Evolutionary conservation across 176 grass and related monocot genomes (phyloP), one percentile per base, ranked within the genome.

Genomic region (Oryza brachyantha): DNA sequence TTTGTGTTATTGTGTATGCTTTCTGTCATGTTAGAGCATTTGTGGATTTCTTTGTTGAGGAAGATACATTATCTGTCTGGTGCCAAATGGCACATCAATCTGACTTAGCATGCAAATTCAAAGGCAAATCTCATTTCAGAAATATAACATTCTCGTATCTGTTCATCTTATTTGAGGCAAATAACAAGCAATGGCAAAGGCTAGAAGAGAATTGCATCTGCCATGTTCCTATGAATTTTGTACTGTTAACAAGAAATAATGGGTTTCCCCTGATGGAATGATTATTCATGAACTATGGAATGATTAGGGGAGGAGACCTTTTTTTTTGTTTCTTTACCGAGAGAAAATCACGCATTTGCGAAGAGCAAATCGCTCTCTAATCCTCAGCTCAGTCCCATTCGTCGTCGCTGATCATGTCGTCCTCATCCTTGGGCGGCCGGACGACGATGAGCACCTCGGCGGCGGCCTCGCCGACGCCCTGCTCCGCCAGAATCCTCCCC

Each of bases 351-450:
- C 39, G 16, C 48, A 22, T 63, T 19, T 43, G 46, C 26, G 10
- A 41, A 41, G 4, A 41, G 39, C 70, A 89, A 76, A 87, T 63
- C 16, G 25, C 21, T 55, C 58, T 29, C 54, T 76, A 81, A 40
- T 1, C 42, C 69, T 94, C 63, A 94, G 55, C 69, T 94, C 63
- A 94, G 55, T 99, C 81, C 88, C 96, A 95, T 21, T 95, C 92
- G 0, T 98, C 90, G 5, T 89, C 86, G 11, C 59, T 62, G 46
- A 99, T 70, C 86, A 83, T 73, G 81, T 86, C 88, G 22, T 85
- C 66, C 7, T 76, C 85, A 0, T 98, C 92, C 76, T 34, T 89
- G 12, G 92, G 88, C 46, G 92, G 90, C 60, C 88, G 89, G 43
- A 93, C 87, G n/a, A 97, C 89, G 55, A 91, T 42, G 3, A 91